A percentile compares a stretch with the other conserved stretches of the same genome.
Conservation (phyloP, 495 filamentous ascomycete species). For the Trichodelitschia bisporula region DNA sequence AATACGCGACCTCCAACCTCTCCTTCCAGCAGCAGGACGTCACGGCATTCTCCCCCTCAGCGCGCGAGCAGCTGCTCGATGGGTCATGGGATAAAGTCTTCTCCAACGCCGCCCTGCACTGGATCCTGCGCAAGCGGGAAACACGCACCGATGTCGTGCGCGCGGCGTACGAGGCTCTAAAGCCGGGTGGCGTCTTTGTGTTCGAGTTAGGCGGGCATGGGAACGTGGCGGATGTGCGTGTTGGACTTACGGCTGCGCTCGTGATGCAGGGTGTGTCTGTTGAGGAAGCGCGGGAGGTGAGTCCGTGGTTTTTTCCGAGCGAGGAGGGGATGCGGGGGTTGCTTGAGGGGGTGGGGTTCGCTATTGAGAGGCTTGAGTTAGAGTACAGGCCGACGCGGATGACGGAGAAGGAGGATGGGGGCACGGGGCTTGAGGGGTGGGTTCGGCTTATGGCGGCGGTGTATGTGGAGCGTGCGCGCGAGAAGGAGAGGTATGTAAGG, state of each 20-base stretch:
- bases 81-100: constrained; percentile 36
- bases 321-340: constrained; percentile 26
- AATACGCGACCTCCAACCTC: constrained; percentile 13
- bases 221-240: constrained; percentile 39
- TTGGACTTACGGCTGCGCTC: constrained; percentile 27
- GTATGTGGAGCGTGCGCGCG: constrained; percentile 26
- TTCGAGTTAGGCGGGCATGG: constrained; percentile 57
- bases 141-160: constrained; percentile 19
- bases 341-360: constrained; percentile 31
- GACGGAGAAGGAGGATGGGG: constrained; percentile 20
- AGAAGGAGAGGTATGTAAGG: constrained; percentile 26
- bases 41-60: not conserved
- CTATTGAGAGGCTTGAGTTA: constrained; percentile 31
- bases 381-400: constrained; percentile 40
- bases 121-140: constrained; percentile 32
- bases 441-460: constrained; percentile 35
- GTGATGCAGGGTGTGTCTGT: constrained; percentile 28
- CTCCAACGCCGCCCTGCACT: constrained; percentile 60
- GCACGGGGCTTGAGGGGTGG: constrained; percentile 46
- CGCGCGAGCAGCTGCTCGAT: constrained; percentile 2
- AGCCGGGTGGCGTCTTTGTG: constrained; percentile 31
- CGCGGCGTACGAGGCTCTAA: constrained; percentile 23
- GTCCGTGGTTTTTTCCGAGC: constrained; percentile 56
- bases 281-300: constrained; percentile 19
- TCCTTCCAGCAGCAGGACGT: constrained; percentile 20